Percentiles rank a stretch among this genome's conserved stretches.
Evolutionary conservation across 805 yeast species (phyloP).

Genomic region (Pichia ethanolica): DNA sequence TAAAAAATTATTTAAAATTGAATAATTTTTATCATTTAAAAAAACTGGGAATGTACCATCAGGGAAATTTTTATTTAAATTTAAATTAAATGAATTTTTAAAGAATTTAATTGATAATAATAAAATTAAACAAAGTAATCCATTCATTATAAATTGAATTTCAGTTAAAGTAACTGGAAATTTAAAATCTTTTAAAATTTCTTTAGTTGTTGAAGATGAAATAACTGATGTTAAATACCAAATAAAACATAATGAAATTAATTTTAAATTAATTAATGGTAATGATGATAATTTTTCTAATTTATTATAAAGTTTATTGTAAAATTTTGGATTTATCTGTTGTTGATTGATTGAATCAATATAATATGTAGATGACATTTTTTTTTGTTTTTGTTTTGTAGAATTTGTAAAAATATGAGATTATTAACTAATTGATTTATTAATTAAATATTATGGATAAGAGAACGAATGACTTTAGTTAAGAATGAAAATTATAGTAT

Average conservation of each 20-base stretch:
- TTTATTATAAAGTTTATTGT: background rate
- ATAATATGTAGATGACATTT: background rate
- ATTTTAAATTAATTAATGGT: slow-evolving; percentile 25
- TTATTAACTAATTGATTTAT: too few species aligned
- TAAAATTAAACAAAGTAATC: slow-evolving; percentile 43
- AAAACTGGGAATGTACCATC: slow-evolving; percentile 41
- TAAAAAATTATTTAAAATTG: slow-evolving; percentile 34
- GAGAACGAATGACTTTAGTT: slow-evolving; percentile 1
- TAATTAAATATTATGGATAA: background rate
- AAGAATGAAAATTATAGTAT: too few species aligned
- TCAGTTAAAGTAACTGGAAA: slow-evolving; percentile 89
- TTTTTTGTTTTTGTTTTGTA: too few species aligned
- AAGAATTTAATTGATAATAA: slow-evolving; percentile 17
- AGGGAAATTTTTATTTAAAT: slow-evolving; percentile 32
- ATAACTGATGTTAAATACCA: slow-evolving; percentile 84
- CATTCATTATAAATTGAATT: slow-evolving; percentile 74
- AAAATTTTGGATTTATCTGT: background rate
- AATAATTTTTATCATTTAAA: slow-evolving; percentile 25
- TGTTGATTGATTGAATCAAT: slow-evolving; percentile 1
- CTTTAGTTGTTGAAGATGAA: slow-evolving; percentile 74
- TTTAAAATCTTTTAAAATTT: slow-evolving; percentile 58
- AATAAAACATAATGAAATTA: slow-evolving; percentile 44
- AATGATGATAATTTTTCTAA: background rate
- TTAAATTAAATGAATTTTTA: slow-evolving; percentile 5
- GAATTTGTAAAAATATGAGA: too few species aligned